These are phyloP conservation scores for Phanerochaete carnosa DNA, from an alignment of 768 basidiomycete species.

Conservation along the genomic window DNA sequence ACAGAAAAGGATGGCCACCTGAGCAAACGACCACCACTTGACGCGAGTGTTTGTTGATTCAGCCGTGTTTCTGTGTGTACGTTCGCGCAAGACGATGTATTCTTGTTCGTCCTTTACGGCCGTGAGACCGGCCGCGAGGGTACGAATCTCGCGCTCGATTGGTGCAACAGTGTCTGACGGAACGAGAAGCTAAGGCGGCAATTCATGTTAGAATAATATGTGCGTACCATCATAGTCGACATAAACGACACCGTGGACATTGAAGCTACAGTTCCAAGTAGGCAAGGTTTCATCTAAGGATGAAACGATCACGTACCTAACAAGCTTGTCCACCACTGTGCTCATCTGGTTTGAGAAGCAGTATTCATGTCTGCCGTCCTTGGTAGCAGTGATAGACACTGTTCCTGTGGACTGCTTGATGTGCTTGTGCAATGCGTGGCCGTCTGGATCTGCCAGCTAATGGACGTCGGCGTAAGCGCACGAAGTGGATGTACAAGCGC, in stretches of 20 bases:
- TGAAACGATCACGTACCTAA: constrained; percentile 57
- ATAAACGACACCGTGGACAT: constrained; percentile 96
- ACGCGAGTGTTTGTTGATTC: constrained; percentile 93
- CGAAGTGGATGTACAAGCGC: neutral
- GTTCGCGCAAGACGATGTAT: constrained; percentile 94
- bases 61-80: constrained; percentile 89
- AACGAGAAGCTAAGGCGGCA: neutral
- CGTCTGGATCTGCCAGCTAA: constrained; percentile 80
- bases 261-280: constrained; percentile 49
- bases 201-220: too few relatives aligned
- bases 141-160: constrained; percentile 92
- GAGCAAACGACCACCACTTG: constrained; percentile 98
- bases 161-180: constrained; percentile 83
- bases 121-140: constrained; percentile 74
- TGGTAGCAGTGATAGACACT: constrained; percentile 79
- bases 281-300: neutral
- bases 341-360: constrained; percentile 99
- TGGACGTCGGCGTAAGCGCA: constrained; percentile 2
- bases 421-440: constrained; percentile 68
- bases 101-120: constrained; percentile 98
- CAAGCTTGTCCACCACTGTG: constrained; percentile 90
- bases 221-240: constrained; percentile 83
- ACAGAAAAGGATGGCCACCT: constrained; percentile 80
- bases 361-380: constrained; percentile 87
- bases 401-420: constrained; percentile 88